Percentiles rank a stretch among this genome's conserved stretches.
phyloP scores from a whole-genome alignment of 2,329 filamentous ascomycete species.

The Trichoderma aggressivum region DNA sequence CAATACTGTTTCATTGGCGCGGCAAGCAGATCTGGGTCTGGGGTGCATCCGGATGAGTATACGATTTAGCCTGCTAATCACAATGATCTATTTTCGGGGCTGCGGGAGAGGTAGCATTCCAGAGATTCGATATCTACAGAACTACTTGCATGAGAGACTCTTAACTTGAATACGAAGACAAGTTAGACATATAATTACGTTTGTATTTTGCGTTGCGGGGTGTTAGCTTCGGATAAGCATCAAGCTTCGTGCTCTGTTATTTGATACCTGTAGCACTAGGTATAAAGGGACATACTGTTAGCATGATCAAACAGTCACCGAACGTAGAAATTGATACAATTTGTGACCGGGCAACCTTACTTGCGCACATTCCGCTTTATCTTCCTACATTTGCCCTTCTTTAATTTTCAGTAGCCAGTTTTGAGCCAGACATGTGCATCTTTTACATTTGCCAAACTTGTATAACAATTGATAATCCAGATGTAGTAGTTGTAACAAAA shows the following conservation, averaged over 20 bases:
- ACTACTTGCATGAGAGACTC: background rate
- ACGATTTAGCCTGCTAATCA: slow-evolving; percentile 12
- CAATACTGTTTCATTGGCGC: background rate
- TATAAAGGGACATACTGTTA: no score
- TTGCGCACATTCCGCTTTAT: background rate
- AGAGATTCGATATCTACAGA: background rate
- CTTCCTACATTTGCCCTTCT: background rate
- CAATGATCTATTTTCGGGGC: background rate
- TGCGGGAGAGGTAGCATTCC: slow-evolving; percentile 3
- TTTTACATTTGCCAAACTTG: background rate
- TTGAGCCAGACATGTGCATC: background rate
- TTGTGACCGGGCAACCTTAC: background rate
- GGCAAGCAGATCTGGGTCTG: background rate
- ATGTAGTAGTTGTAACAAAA: no score
- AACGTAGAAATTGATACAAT: background rate
- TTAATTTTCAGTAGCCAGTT: background rate
- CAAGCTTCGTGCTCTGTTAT: background rate
- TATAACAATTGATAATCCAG: background rate
- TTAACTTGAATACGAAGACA: background rate
- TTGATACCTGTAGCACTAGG: no score
- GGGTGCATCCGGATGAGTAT: slow-evolving; percentile 12
- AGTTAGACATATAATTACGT: background rate
- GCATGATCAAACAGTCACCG: background rate
- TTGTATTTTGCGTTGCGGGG: background rate
- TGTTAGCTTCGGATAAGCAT: background rate